These are phyloP conservation scores for Lactarius sp. DNA, from an alignment of 768 basidiomycete species.

Conservation along the genomic window DNA sequence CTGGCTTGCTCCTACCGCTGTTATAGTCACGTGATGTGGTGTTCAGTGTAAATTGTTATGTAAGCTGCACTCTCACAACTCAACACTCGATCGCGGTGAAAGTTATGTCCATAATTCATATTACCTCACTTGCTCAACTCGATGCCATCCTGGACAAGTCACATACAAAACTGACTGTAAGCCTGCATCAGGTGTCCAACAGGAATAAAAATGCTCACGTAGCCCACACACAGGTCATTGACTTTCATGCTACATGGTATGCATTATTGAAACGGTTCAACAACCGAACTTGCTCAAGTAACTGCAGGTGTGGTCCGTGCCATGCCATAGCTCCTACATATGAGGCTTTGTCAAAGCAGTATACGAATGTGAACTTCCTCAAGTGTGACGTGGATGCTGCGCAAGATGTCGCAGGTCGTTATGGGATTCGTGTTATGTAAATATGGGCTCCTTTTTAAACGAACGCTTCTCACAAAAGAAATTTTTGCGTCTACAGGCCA, in stretches of 20 bases:
- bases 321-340: constrained; percentile 76
- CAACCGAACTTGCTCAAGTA: constrained; percentile 14
- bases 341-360: constrained; percentile 64
- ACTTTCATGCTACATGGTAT: constrained; percentile 83
- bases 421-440: constrained; percentile 70
- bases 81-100: not conserved
- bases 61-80: not conserved
- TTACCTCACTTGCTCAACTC: constrained; percentile 60
- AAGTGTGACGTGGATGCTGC: constrained; percentile 79
- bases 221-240: constrained; percentile 59
- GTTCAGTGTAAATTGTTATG: not conserved
- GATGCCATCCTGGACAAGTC: constrained; percentile 53
- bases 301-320: constrained; percentile 76
- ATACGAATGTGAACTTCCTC: constrained; percentile 69
- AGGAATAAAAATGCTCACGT: constrained; percentile 1
- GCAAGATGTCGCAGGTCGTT: constrained; percentile 57
- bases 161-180: constrained; percentile 60
- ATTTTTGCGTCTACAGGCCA: constrained; percentile 48
- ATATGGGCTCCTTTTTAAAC: constrained; percentile 26
- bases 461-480: not conserved
- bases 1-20: not conserved
- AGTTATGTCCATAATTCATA: constrained; percentile 55
- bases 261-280: constrained; percentile 16
- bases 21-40: too few species aligned
- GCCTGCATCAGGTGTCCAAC: constrained; percentile 16